These are phyloP conservation scores for Herpetomonas tarakana DNA, from an alignment of 208 protist genomes.

Conservation along the genomic window DNA sequence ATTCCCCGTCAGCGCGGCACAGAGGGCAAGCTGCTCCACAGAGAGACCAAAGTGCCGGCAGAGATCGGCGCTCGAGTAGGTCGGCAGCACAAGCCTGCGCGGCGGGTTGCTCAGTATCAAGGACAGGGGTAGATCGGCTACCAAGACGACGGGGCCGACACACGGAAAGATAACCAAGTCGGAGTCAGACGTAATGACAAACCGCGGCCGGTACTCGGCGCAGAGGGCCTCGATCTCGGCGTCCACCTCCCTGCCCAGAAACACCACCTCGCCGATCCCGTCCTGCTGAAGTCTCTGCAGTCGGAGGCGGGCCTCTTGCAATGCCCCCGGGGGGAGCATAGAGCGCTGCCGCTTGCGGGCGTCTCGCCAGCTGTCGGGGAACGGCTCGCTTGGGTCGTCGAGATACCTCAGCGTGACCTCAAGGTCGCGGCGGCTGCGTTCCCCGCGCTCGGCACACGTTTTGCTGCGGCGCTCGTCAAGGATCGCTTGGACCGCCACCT, in stretches of 20 bases:
- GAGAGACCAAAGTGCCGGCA: background rate
- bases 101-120: background rate
- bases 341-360: no score
- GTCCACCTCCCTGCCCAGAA: background rate
- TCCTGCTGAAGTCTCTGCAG: background rate
- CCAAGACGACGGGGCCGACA: background rate
- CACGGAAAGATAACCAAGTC: background rate
- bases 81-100: background rate
- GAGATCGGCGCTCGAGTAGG: background rate
- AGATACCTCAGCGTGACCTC: background rate
- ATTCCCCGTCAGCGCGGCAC: background rate
- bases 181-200: background rate
- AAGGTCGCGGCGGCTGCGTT: background rate
- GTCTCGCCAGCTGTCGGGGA: background rate
- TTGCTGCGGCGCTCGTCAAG: background rate
- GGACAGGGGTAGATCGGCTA: background rate
- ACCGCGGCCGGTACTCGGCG: background rate
- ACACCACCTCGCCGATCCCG: background rate
- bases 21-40: background rate
- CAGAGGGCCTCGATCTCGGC: background rate
- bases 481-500: background rate
- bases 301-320: background rate
- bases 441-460: background rate
- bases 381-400: background rate
- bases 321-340: background rate